Conservation (phyloP, 345 rosid genomes). For the Eucalyptus rudis region DNA sequence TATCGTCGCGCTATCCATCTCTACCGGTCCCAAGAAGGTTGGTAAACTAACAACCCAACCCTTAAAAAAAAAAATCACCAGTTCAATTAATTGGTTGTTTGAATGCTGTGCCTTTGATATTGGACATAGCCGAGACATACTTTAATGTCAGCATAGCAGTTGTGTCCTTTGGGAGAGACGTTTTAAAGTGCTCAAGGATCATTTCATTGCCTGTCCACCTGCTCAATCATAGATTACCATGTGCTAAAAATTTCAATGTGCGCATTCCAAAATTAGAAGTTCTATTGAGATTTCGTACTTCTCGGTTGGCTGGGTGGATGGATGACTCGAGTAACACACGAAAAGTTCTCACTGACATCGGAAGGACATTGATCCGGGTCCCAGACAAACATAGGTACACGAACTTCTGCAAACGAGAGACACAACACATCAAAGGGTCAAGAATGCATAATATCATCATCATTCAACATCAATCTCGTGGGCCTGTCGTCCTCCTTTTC, state of each 20-base stretch:
- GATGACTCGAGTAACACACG: neutral
- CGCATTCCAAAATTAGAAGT: neutral
- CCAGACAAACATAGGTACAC: neutral
- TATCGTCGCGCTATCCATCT: conserved; percentile 51
- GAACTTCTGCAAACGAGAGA: neutral
- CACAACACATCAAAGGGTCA: neutral
- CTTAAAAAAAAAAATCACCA: neutral
- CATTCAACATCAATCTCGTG: neutral
- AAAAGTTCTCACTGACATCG: neutral
- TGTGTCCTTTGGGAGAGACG: neutral
- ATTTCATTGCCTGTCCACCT: neutral
- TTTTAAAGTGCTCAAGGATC: neutral
- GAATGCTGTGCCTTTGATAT: neutral
- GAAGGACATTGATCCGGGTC: neutral
- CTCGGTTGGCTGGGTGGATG: neutral
- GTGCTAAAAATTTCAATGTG: neutral
- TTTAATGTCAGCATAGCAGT: neutral
- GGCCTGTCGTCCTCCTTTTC: neutral
- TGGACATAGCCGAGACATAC: neutral
- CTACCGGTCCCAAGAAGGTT: conserved; percentile 55
- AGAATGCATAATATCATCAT: neutral
- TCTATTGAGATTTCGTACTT: neutral
- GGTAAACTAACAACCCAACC: neutral
- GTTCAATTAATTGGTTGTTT: neutral
- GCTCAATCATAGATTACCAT: neutral